These are phyloP conservation scores for Clarkia xantiana DNA, from an alignment of 345 rosid species.

Conservation along the genomic window DNA sequence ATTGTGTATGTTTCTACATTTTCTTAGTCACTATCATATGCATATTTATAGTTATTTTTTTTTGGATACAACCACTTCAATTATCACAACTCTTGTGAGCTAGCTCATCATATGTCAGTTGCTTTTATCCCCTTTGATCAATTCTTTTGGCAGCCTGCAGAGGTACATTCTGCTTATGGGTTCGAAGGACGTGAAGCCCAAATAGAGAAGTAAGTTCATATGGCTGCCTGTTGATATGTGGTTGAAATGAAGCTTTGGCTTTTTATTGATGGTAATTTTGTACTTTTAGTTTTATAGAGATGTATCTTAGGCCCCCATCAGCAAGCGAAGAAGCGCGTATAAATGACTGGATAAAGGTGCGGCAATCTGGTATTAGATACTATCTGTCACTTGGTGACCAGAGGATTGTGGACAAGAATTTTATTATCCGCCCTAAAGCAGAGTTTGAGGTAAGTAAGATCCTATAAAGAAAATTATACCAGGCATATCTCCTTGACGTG, in stretches of 20 bases:
- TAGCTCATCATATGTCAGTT: too few species aligned
- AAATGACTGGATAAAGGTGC: conserved; percentile 98
- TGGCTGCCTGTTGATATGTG: conserved; percentile 4
- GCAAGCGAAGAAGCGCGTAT: conserved; percentile 93
- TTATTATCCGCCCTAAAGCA: conserved; percentile 97
- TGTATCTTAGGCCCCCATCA: conserved; percentile 98
- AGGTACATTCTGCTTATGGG: conserved; percentile 25
- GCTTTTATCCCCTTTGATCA: too few species aligned
- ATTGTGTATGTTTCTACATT: too few species aligned
- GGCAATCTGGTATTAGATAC: conserved; percentile 95
- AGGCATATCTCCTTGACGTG: neutral
- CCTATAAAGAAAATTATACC: too few species aligned
- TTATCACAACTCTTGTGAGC: too few species aligned
- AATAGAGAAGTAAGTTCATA: conserved; percentile 64
- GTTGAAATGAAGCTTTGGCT: conserved; percentile 1
- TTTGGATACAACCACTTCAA: too few species aligned
- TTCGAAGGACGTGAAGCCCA: conserved; percentile 53
- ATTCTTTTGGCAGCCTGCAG: conserved; percentile 38
- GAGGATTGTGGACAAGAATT: conserved; percentile 94
- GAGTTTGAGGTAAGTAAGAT: conserved; percentile 82
- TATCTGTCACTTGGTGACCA: conserved; percentile 96
- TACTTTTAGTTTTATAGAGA: conserved; percentile 82
- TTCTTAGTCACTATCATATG: too few species aligned
- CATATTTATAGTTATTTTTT: too few species aligned
- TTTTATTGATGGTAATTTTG: neutral